Evolutionary conservation across 495 filamentous ascomycete genomes (phyloP).

Genomic region (Aeminium ludgeri): DNA sequence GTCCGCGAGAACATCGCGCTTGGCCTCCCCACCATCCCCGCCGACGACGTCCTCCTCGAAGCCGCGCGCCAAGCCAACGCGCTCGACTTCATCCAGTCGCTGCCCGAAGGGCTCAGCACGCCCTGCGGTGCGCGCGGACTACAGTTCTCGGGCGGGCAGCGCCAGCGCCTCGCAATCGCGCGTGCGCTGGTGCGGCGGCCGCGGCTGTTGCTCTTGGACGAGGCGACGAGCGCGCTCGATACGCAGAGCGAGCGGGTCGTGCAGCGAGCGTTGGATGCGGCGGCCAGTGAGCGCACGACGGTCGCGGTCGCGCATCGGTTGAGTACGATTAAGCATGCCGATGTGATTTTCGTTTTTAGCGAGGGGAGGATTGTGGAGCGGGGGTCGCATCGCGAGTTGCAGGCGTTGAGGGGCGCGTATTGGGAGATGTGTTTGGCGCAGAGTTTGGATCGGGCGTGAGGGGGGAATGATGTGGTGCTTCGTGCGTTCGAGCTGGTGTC

Average conservation of each 20-base stretch:
- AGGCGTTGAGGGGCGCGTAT: conserved; percentile 32
- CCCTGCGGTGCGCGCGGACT: conserved; percentile 1
- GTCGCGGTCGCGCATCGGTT: conserved; percentile 10
- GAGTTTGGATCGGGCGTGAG: conserved; percentile 5
- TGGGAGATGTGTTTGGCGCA: conserved; percentile 29
- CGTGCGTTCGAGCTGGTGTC: too few relatives aligned
- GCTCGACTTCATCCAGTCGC: conserved; percentile 22
- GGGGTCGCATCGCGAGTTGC: conserved; percentile 32
- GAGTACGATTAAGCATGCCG: conserved; percentile 24
- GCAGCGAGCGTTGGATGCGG: conserved; percentile 7
- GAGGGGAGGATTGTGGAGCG: conserved; percentile 31
- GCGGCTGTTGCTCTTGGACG: conserved; percentile 8
- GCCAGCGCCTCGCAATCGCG: conserved; percentile 11
- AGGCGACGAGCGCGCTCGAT: conserved; percentile 10
- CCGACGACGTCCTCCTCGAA: conserved; percentile 12
- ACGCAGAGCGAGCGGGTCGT: conserved; percentile 7
- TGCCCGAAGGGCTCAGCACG: conserved; percentile 23
- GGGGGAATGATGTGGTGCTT: too few relatives aligned
- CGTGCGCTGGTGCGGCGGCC: conserved; percentile 7
- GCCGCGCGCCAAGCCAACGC: conserved; percentile 24
- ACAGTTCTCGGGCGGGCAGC: conserved; percentile 8
- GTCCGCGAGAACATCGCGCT: conserved; percentile 8
- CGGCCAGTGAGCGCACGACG: conserved; percentile 3
- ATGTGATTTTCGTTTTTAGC: conserved; percentile 33
- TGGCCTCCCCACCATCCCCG: conserved; percentile 5